These are phyloP conservation scores for Neofusicoccum ribis DNA, from an alignment of 2,329 filamentous ascomycete genomes.

Conservation along the genomic window DNA sequence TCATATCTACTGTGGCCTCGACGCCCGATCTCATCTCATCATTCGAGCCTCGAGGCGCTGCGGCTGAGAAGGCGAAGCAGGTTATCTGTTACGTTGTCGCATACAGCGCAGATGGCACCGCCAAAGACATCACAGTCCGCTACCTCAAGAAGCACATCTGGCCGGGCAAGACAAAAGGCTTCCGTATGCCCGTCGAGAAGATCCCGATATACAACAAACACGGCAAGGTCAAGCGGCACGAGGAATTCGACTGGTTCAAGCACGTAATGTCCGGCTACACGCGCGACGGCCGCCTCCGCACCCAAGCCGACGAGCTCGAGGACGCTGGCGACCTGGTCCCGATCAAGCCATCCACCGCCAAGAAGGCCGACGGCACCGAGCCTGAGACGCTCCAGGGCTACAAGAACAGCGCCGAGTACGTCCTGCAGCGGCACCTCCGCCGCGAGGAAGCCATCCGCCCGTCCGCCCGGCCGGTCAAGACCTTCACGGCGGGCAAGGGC, in stretches of 20 bases:
- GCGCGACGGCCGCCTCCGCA: conserved; percentile 55
- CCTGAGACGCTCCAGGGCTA: conserved; percentile 76
- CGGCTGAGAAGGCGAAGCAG: conserved; percentile 83
- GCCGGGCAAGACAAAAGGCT: conserved; percentile 87
- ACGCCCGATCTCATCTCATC: conserved; percentile 62
- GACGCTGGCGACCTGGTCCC: conserved; percentile 75
- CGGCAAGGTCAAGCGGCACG: conserved; percentile 74
- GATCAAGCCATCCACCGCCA: conserved; percentile 58
- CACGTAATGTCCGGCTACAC: conserved; percentile 73
- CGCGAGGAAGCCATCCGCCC: conserved; percentile 85
- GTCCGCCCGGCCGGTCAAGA: conserved; percentile 67
- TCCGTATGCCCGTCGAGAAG: conserved; percentile 76
- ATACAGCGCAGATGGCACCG: conserved; percentile 79
- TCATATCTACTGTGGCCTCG: conserved; percentile 44
- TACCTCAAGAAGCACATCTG: conserved; percentile 81
- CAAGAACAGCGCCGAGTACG: conserved; percentile 81
- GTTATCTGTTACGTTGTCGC: conserved; percentile 87
- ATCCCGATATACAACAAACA: conserved; percentile 74
- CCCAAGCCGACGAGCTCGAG: conserved; percentile 75
- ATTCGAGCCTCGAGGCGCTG: conserved; percentile 79
- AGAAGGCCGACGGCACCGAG: conserved; percentile 72
- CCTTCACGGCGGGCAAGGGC: conserved; percentile 75
- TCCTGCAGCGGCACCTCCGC: conserved; percentile 81
- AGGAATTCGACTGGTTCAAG: conserved; percentile 87
- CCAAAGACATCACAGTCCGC: conserved; percentile 90